Conservation (phyloP, 2,329 filamentous ascomycete genomes). For the Pseudogymnoascus sp. region DNA sequence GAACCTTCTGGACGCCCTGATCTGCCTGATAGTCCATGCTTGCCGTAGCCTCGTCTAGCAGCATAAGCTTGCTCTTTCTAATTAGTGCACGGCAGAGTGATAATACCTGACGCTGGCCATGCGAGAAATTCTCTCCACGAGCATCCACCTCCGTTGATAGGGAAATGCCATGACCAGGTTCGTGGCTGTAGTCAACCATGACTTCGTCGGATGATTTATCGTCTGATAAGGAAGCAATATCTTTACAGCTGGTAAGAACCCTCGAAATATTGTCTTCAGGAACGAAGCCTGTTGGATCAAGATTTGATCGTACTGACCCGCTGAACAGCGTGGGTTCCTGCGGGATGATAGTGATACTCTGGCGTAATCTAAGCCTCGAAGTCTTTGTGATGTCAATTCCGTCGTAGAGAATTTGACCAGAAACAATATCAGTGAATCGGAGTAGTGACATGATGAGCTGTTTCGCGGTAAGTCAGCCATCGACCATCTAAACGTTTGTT, state of each 20-base stretch:
- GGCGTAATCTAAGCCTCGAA: constrained; percentile 50
- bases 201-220: constrained; percentile 32
- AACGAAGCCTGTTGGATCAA: constrained; percentile 44
- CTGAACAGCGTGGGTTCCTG: constrained; percentile 61
- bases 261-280: too few relatives aligned
- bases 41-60: constrained; percentile 47
- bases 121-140: constrained; percentile 53
- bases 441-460: constrained; percentile 37
- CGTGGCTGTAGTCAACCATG: constrained; percentile 43
- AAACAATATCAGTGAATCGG: constrained; percentile 45
- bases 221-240: constrained; percentile 19
- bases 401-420: constrained; percentile 52
- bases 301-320: constrained; percentile 51
- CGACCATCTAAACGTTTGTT: constrained; percentile 24
- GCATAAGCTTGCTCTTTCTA: constrained; percentile 50
- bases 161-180: constrained; percentile 47
- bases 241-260: constrained; percentile 37
- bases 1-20: constrained; percentile 18
- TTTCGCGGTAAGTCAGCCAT: too few relatives aligned
- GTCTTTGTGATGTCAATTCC: constrained; percentile 52
- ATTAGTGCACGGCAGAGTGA: constrained; percentile 56
- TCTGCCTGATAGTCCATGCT: constrained; percentile 16
- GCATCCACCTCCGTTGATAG: constrained; percentile 51
- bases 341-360: constrained; percentile 56
- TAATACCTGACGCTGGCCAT: constrained; percentile 58